A percentile compares a stretch with the other conserved stretches of the same genome.
Evolutionary conservation across 768 basidiomycete species (phyloP).

Genomic region (Coprinellus aureogranulatus): DNA sequence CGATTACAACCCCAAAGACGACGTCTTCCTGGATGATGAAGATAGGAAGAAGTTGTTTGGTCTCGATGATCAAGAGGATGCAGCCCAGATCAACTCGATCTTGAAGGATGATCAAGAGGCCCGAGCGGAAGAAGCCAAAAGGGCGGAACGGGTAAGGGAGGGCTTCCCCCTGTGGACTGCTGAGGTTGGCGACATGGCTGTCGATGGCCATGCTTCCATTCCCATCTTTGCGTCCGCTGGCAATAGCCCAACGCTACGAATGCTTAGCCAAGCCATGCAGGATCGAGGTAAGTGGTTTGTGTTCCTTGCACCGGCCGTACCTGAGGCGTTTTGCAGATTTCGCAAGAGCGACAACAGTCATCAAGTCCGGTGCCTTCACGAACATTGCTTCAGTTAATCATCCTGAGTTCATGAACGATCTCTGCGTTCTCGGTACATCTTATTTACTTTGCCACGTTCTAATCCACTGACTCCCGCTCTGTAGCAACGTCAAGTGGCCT

Average conservation of each 20-base stretch:
- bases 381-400: background rate
- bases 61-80: slow-evolving; percentile 31
- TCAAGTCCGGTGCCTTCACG: slow-evolving; percentile 3
- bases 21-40: slow-evolving; percentile 26
- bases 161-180: slow-evolving; percentile 1
- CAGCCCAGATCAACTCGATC: slow-evolving; percentile 44
- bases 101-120: slow-evolving; percentile 37
- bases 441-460: background rate
- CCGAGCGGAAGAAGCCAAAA: slow-evolving; percentile 22
- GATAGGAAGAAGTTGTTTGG: slow-evolving; percentile 37
- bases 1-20: slow-evolving; percentile 10
- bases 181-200: slow-evolving; percentile 5
- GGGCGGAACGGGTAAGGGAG: slow-evolving; percentile 4
- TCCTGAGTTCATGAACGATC: background rate
- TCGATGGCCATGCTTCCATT: background rate
- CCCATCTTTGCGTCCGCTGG: slow-evolving; percentile 14
- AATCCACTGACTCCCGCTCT: background rate
- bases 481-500: background rate
- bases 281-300: background rate
- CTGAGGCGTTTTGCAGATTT: slow-evolving; percentile 1
- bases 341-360: slow-evolving; percentile 3
- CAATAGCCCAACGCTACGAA: slow-evolving; percentile 16
- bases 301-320: background rate
- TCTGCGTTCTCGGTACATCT: slow-evolving; percentile 1
- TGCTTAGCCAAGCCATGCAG: slow-evolving; percentile 21